Evolutionary conservation across 2,329 filamentous ascomycete species (phyloP), one percentile per base, ranked within the genome.

Genomic region (Epicoccum sorghinum): DNA sequence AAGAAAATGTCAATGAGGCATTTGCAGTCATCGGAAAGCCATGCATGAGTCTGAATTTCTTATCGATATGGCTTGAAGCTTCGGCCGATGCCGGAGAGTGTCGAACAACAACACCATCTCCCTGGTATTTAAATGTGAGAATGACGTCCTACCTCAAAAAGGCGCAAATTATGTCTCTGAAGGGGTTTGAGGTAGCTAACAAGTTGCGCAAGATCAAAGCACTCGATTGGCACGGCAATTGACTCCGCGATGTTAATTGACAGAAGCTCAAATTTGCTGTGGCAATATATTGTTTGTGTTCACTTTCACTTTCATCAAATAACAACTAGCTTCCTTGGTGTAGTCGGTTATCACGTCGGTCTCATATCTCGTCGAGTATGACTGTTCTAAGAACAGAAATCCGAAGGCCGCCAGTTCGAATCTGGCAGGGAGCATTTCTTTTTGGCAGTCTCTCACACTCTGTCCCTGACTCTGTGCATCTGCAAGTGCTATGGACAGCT

Each of bases 311-410:
- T 18, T 25, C 40, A 51, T 47, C 48, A 46, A 49, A 39, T 5
- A 37, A 6, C 22, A 37, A 27, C 18, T 10, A 43, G 62, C 60
- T 63, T 65, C 64, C 57, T 64, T 66, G 64, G 64, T 66, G 64
- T 66, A 66, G 64, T 65, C 59, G 64, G 64, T 66, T 66, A 66
- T 66, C 64, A 66, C 64, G 64, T 66, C 62, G 64, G 64, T 66
- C 64, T 66, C 64, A 66, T 66, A 66, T 61, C 48, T 46, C 45
- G 24, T 37, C 41, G 55, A 65, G 38, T 64, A 65, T 66, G 64
- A 65, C 59, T 66, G 41, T 50, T 65, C 56, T 4, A 7, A 58
- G 59, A 43, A 53, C 43, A 64, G 64, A 61, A 44, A 66, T 66
- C 64, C 64, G 62, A 65, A 66, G 64, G 64, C 56, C 64, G 59